Evolutionary conservation across 345 rosid genomes (phyloP).

Genomic region (Gossypium bickii): DNA sequence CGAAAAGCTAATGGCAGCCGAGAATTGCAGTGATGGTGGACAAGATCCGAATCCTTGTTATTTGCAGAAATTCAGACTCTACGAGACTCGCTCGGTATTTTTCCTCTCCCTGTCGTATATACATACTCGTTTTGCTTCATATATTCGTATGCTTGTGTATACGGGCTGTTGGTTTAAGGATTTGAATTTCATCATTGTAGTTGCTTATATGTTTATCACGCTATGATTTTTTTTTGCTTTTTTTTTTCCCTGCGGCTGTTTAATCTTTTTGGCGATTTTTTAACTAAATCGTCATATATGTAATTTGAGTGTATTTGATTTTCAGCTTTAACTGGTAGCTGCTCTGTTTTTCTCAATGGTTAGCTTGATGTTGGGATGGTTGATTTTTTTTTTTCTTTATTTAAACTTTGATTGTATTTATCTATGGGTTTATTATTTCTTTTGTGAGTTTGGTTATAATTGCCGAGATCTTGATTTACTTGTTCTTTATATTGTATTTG

Average conservation of each 20-base stretch:
- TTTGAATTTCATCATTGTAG: neutral
- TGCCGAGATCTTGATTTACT: neutral
- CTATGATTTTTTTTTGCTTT: neutral
- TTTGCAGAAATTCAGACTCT: conserved; percentile 80
- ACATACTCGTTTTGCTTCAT: neutral
- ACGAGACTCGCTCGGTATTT: conserved; percentile 81
- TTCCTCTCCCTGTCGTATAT: neutral
- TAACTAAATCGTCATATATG: neutral
- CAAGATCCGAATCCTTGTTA: conserved; percentile 32
- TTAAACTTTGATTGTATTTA: neutral
- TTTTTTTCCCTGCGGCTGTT: neutral
- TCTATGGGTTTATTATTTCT: neutral
- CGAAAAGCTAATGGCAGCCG: conserved; percentile 33
- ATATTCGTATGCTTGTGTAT: neutral
- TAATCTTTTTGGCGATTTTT: neutral
- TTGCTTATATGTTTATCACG: neutral
- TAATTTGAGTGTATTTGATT: neutral
- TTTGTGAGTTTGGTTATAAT: neutral
- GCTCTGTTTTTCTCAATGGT: neutral
- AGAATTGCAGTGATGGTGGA: conserved; percentile 25
- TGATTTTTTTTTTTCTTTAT: neutral
- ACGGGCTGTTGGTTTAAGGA: neutral
- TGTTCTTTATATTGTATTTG: neutral
- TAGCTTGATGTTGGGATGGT: neutral
- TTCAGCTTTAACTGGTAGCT: conserved; percentile 4